Evolutionary conservation across 371 early-diverging fungal genomes (phyloP).

Genomic region (Nematocida sp.): DNA sequence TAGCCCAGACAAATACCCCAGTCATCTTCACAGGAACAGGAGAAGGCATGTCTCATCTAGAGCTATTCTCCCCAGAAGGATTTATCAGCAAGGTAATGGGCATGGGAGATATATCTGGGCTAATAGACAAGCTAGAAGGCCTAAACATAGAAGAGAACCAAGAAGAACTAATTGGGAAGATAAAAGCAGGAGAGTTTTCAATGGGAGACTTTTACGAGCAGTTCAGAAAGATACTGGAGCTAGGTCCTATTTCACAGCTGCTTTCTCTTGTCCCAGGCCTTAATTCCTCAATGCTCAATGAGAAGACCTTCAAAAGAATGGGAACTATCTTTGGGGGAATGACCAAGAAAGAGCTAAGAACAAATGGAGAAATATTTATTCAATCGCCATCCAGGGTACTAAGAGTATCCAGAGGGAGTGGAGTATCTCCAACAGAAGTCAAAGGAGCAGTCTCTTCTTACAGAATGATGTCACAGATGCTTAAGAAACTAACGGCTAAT

Average conservation of each 20-base stretch:
- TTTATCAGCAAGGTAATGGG: conserved; percentile 89
- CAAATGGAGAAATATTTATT: conserved; percentile 77
- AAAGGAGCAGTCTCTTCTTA: conserved; percentile 75
- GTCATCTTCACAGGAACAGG: conserved; percentile 96
- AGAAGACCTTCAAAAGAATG: conserved; percentile 71
- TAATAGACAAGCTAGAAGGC: conserved; percentile 84
- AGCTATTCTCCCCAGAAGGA: conserved; percentile 79
- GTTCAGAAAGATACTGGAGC: conserved; percentile 78
- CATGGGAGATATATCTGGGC: conserved; percentile 85
- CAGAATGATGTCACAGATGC: conserved; percentile 75
- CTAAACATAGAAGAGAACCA: conserved; percentile 77
- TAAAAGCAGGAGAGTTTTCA: conserved; percentile 74
- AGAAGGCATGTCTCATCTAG: conserved; percentile 91
- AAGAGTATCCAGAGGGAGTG: conserved; percentile 82
- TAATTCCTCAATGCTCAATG: conserved; percentile 70
- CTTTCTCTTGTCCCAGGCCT: conserved; percentile 95
- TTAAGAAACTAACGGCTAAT: conserved; percentile 79
- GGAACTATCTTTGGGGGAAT: conserved; percentile 93
- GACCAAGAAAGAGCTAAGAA: conserved; percentile 81
- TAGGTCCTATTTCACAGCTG: conserved; percentile 85
- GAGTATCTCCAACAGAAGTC: conserved; percentile 75
- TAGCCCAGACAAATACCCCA: conserved; percentile 90
- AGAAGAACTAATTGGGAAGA: conserved; percentile 79
- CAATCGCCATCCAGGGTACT: conserved; percentile 71
- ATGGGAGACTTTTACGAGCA: conserved; percentile 92